These are phyloP conservation scores for Ophiostoma tasmaniense DNA, from an alignment of 2,329 filamentous ascomycete species.

Conservation along the genomic window DNA sequence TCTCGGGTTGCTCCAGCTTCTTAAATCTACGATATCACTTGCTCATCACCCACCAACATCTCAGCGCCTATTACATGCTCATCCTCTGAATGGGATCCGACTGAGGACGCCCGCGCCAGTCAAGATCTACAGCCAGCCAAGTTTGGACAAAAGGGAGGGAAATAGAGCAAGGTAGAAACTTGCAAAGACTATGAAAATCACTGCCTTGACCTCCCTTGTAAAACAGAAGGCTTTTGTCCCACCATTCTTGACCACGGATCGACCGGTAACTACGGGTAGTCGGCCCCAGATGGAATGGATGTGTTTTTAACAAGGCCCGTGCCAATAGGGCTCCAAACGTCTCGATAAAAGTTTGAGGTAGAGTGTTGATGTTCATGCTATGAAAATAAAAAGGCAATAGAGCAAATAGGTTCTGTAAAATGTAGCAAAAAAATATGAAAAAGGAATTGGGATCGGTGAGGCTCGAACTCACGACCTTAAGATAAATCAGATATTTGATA, in stretches of 20 bases:
- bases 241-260: neutral
- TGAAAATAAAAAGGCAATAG: neutral
- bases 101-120: neutral
- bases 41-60: neutral
- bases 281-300: neutral
- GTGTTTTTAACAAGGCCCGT: neutral
- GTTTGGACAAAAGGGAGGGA: neutral
- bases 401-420: neutral
- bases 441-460: conserved; percentile 18
- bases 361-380: neutral
- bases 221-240: neutral
- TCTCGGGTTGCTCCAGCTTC: neutral
- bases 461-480: conserved; percentile 22
- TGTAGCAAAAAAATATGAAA: neutral
- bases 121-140: neutral
- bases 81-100: neutral
- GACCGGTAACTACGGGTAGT: neutral
- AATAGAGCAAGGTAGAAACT: neutral
- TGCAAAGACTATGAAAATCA: neutral
- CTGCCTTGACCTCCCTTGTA: neutral
- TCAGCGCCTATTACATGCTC: neutral
- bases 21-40: neutral
- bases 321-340: neutral
- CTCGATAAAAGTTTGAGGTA: neutral
- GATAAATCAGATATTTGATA: conserved; percentile 9